Conservation (phyloP, 1,284 basidiomycete species). For the Irpex sp. region DNA sequence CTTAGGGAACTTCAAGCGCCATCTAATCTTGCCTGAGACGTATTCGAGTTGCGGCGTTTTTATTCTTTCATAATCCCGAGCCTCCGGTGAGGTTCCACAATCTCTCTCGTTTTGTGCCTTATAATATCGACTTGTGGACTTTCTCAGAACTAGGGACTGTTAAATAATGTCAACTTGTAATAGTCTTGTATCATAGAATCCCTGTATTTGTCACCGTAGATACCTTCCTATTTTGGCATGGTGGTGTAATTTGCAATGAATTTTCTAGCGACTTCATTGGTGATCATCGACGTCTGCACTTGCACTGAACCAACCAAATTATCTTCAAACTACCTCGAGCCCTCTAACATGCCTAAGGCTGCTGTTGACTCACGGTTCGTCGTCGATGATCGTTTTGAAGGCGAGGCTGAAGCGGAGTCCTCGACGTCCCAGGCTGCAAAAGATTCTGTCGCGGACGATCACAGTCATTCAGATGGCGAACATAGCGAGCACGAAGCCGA, state of each 20-base stretch:
- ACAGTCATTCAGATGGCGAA: slow-evolving; percentile 14
- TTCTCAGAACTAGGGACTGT: background rate
- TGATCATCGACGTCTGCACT: background rate
- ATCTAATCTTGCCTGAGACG: slow-evolving; percentile 23
- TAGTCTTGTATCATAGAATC: too few relatives aligned
- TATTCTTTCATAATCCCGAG: background rate
- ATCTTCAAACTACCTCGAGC: background rate
- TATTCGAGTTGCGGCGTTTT: background rate
- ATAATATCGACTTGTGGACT: background rate
- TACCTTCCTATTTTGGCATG: background rate
- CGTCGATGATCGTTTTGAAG: slow-evolving; percentile 20
- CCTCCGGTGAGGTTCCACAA: background rate
- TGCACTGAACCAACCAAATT: background rate
- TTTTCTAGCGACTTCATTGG: background rate
- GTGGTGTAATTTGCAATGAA: background rate
- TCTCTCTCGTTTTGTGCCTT: background rate
- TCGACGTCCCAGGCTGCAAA: slow-evolving; percentile 12
- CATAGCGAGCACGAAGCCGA: slow-evolving; percentile 20
- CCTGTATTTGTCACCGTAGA: background rate
- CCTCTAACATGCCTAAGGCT: slow-evolving; percentile 4
- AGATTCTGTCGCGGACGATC: background rate
- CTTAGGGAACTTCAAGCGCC: slow-evolving; percentile 33
- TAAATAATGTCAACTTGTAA: background rate
- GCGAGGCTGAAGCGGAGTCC: slow-evolving; percentile 17
- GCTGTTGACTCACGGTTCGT: slow-evolving; percentile 21